phyloP scores from a whole-genome alignment of 495 filamentous ascomycete species.

The Gamarada debralockiae region DNA sequence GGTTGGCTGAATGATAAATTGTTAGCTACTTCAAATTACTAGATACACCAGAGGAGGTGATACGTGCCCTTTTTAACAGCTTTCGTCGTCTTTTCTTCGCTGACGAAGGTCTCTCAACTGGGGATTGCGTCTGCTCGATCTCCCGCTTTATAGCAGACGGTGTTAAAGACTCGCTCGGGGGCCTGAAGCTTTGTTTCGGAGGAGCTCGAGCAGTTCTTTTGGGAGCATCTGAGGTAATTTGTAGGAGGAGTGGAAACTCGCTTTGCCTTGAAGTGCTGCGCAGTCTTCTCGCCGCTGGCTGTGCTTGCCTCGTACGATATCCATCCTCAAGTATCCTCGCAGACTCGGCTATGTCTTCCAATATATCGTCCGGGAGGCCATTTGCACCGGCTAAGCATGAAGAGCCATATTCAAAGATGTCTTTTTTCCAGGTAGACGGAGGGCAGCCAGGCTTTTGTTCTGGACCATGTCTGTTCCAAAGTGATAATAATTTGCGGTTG shows the following conservation, averaged over 20 bases:
- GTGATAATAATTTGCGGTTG: background rate
- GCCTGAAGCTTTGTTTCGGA: background rate
- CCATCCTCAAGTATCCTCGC: background rate
- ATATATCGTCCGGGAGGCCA: background rate
- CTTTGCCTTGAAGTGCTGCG: background rate
- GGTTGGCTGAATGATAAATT: background rate
- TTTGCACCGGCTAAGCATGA: background rate
- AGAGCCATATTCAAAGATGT: background rate
- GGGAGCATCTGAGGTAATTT: background rate
- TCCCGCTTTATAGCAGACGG: background rate
- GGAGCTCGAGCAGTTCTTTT: background rate
- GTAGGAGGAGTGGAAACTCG: background rate
- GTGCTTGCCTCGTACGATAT: background rate
- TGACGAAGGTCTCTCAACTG: background rate
- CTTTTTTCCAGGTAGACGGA: background rate
- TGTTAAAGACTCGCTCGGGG: background rate
- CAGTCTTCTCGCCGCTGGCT: background rate
- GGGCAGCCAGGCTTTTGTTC: background rate
- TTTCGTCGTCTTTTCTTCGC: background rate
- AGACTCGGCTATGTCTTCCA: background rate
- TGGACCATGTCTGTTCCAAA: background rate
- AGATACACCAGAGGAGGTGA: background rate
- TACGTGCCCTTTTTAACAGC: background rate
- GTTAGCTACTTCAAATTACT: background rate
- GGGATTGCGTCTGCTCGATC: too few relatives aligned